Evolutionary conservation across 2,329 filamentous ascomycete genomes (phyloP).

Genomic region (Gnomoniopsis sp.): DNA sequence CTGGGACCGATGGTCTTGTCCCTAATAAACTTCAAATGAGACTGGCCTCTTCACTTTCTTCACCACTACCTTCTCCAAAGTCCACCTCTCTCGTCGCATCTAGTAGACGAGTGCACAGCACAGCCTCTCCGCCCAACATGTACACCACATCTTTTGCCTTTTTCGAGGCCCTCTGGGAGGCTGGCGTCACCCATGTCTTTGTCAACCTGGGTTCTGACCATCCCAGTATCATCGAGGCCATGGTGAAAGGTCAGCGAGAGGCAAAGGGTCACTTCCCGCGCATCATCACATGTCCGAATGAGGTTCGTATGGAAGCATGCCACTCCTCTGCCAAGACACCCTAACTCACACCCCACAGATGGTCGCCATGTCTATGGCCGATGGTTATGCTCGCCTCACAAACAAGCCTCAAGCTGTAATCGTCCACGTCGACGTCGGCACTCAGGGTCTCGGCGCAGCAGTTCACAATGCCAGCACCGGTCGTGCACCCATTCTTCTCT

Average conservation of each 20-base stretch:
- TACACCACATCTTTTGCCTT: slow-evolving; percentile 80
- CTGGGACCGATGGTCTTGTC: neutral
- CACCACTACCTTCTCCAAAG: neutral
- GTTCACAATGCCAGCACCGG: slow-evolving; percentile 70
- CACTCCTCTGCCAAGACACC: too few species aligned
- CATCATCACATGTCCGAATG: slow-evolving; percentile 71
- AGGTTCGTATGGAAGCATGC: slow-evolving; percentile 40
- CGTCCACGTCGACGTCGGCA: slow-evolving; percentile 73
- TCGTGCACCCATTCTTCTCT: slow-evolving; percentile 57
- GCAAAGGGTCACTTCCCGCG: slow-evolving; percentile 58
- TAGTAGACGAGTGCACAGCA: neutral
- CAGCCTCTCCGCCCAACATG: slow-evolving; percentile 31
- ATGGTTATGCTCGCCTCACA: slow-evolving; percentile 67
- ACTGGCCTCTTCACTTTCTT: neutral
- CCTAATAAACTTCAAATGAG: neutral
- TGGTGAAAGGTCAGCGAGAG: slow-evolving; percentile 67
- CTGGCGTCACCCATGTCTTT: slow-evolving; percentile 56
- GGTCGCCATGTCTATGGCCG: slow-evolving; percentile 73
- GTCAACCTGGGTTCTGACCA: slow-evolving; percentile 62
- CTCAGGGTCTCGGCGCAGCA: slow-evolving; percentile 67
- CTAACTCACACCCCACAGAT: slow-evolving; percentile 45
- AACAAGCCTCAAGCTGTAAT: slow-evolving; percentile 67
- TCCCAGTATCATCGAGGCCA: slow-evolving; percentile 71
- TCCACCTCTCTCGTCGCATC: neutral
- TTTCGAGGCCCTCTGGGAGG: slow-evolving; percentile 77